A percentile compares a stretch with the other conserved stretches of the same genome.
phyloP scores from a whole-genome alignment of 331 rosid species.

The Saraca asoca region DNA sequence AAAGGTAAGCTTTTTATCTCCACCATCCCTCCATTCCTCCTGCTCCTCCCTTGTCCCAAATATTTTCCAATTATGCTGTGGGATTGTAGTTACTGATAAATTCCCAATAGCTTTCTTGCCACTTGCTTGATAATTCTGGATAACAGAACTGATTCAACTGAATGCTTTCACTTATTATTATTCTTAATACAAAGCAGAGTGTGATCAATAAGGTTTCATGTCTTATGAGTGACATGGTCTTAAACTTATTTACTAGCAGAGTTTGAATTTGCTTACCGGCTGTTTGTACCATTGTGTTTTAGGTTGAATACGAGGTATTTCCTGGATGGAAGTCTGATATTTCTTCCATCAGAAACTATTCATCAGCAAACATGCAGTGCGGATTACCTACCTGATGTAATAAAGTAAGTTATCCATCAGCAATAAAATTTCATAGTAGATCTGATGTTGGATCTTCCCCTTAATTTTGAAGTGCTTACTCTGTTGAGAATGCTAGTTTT shows the following conservation, averaged over 20 bases:
- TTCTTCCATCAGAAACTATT: constrained; percentile 52
- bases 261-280: background rate
- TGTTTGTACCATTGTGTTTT: constrained; percentile 8
- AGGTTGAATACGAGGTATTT: constrained; percentile 66
- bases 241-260: background rate
- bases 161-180: background rate
- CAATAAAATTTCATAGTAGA: background rate
- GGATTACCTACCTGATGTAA: constrained; percentile 10
- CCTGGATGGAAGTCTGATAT: constrained; percentile 61
- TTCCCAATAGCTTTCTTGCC: too few relatives aligned
- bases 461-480: background rate
- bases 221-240: background rate
- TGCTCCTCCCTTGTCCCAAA: too few relatives aligned
- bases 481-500: too few relatives aligned
- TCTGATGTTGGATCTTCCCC: background rate
- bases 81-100: too few relatives aligned
- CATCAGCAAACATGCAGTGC: constrained; percentile 29
- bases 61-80: too few relatives aligned
- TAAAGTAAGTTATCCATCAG: constrained; percentile 6
- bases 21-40: too few relatives aligned
- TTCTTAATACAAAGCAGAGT: background rate
- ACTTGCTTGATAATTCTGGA: background rate
- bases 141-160: background rate
- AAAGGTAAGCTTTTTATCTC: too few relatives aligned
- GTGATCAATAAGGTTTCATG: background rate